Percentiles rank a stretch among this genome's conserved stretches.
These are phyloP conservation scores for Pisolithus tinctorius DNA, from an alignment of 768 basidiomycete species.

Conservation along the genomic window DNA sequence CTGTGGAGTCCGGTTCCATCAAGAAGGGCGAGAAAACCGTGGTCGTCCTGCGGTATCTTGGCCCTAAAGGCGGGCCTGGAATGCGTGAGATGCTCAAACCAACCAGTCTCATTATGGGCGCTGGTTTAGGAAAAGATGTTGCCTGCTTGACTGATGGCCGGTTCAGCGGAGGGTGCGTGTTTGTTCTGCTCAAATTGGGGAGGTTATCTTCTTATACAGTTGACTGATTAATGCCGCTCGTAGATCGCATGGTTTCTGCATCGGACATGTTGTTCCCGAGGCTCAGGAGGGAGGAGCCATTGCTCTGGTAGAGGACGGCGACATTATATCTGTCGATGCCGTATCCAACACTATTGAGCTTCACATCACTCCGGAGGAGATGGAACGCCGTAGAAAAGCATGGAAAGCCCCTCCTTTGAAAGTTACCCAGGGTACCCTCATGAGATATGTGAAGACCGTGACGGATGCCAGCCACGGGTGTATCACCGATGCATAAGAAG, in stretches of 20 bases:
- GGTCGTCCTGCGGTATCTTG: conserved; percentile 90
- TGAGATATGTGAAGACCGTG: conserved; percentile 85
- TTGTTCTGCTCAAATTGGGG: conserved; percentile 9
- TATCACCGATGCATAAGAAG: conserved; percentile 72
- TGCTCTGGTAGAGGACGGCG: conserved; percentile 83
- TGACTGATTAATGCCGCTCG: conserved; percentile 1
- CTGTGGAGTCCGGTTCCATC: conserved; percentile 83
- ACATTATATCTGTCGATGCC: conserved; percentile 83
- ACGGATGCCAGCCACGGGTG: conserved; percentile 91
- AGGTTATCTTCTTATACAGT: conserved; percentile 7
- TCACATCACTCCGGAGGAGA: conserved; percentile 70
- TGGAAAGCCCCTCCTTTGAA: conserved; percentile 89
- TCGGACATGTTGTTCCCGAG: conserved; percentile 96
- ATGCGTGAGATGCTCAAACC: conserved; percentile 99
- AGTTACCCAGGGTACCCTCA: conserved; percentile 73
- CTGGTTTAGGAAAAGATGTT: conserved; percentile 91
- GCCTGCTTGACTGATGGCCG: conserved; percentile 97
- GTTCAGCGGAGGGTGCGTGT: conserved; percentile 90
- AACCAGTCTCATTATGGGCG: conserved; percentile 97
- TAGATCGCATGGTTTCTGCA: conserved; percentile 94
- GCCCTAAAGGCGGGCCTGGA: conserved; percentile 94
- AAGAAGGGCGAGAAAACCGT: conserved; percentile 96
- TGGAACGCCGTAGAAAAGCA: conserved; percentile 57
- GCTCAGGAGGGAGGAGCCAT: conserved; percentile 93
- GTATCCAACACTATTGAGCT: conserved; percentile 79